Conservation (phyloP, 148 eudicot genomes). For the Talinum fruticosum region DNA sequence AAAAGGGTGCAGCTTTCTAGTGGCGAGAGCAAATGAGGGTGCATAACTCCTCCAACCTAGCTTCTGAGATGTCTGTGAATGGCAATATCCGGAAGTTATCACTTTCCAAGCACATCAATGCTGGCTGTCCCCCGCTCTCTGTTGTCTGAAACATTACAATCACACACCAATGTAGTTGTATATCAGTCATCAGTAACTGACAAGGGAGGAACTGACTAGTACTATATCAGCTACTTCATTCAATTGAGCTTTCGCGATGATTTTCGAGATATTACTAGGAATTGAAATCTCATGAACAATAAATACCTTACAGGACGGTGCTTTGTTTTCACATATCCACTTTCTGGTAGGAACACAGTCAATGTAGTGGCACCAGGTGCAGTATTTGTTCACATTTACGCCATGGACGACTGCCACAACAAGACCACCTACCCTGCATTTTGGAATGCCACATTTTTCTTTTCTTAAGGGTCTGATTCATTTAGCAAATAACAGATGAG, state of each 20-base stretch:
- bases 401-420: slow-evolving; percentile 36
- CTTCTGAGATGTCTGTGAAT: slow-evolving; percentile 41
- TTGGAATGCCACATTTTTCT: not conserved
- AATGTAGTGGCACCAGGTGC: slow-evolving; percentile 62
- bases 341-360: slow-evolving; percentile 66
- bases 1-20: not conserved
- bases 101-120: slow-evolving; percentile 47
- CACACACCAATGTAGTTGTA: not conserved
- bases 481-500: not conserved
- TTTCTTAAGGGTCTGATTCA: not conserved
- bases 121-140: slow-evolving; percentile 41
- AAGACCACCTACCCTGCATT: slow-evolving; percentile 53
- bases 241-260: not conserved
- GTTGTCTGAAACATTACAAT: slow-evolving; percentile 37
- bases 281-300: too few species aligned
- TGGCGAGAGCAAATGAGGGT: slow-evolving; percentile 53
- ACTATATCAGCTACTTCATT: not conserved
- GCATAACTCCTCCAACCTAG: slow-evolving; percentile 61
- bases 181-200: not conserved
- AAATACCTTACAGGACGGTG: slow-evolving; percentile 58
- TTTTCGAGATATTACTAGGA: not conserved
- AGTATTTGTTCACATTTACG: slow-evolving; percentile 49
- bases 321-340: slow-evolving; percentile 63
- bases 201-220: not conserved
- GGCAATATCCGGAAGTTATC: slow-evolving; percentile 63